Evolutionary conservation across 176 grass and related monocot species (phyloP).

Genomic region (Aegilops bicornis): DNA sequence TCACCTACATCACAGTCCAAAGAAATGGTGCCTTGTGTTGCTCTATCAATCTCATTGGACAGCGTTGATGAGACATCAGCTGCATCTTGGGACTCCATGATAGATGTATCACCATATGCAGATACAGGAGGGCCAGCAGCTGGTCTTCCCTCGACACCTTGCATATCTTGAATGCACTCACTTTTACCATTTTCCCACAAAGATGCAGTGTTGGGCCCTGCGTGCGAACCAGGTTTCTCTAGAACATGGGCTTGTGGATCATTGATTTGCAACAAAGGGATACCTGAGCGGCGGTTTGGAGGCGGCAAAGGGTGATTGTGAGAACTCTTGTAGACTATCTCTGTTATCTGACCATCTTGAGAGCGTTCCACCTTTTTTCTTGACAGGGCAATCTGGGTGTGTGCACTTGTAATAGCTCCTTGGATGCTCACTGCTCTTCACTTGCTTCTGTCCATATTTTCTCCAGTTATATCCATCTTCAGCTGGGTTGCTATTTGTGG

Average conservation of each 20-base stretch:
- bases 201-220: constrained; percentile 32
- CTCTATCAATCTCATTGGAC: constrained; percentile 82
- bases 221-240: constrained; percentile 33
- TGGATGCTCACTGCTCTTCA: constrained; percentile 64
- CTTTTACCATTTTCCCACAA: constrained; percentile 48
- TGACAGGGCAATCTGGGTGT: constrained; percentile 52
- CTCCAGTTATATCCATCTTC: constrained; percentile 82
- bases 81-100: constrained; percentile 55
- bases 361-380: constrained; percentile 74
- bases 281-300: constrained; percentile 23
- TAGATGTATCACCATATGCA: constrained; percentile 41
- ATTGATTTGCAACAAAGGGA: constrained; percentile 18
- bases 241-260: constrained; percentile 29
- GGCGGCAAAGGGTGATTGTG: constrained; percentile 65
- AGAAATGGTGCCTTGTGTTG: constrained; percentile 56
- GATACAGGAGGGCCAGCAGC: constrained; percentile 28
- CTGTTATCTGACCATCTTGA: constrained; percentile 60
- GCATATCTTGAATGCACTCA: constrained; percentile 42
- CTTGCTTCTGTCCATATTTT: constrained; percentile 81
- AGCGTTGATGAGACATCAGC: constrained; percentile 65
- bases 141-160: constrained; percentile 38
- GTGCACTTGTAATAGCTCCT: constrained; percentile 85
- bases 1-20: constrained; percentile 55
- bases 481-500: constrained; percentile 27
- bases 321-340: constrained; percentile 72